Evolutionary conservation across 768 basidiomycete species (phyloP).

Genomic region (Trametes cingulata): DNA sequence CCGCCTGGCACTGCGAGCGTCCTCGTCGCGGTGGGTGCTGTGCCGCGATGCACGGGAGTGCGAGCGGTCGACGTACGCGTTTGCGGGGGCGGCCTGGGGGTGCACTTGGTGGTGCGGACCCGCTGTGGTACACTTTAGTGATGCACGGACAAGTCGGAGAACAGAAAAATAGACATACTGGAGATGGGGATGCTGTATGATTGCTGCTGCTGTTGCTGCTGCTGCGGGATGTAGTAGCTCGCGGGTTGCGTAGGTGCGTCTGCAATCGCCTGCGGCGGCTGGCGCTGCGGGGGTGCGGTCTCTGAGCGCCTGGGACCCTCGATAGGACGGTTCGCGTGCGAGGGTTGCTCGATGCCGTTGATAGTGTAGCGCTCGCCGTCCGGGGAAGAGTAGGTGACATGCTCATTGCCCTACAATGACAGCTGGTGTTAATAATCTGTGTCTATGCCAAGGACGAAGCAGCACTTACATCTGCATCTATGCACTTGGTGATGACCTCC

Average conservation of each 20-base stretch:
- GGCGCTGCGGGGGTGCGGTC: neutral
- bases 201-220: neutral
- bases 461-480: constrained; percentile 57
- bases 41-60: constrained; percentile 3
- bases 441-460: neutral
- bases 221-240: neutral
- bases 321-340: neutral
- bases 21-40: constrained; percentile 11
- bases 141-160: neutral
- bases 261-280: constrained; percentile 6
- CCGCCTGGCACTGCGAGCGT: constrained; percentile 4
- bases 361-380: constrained; percentile 69
- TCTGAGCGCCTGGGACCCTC: constrained; percentile 9
- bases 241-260: constrained; percentile 8
- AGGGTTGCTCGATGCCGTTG: constrained; percentile 58
- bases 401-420: constrained; percentile 66
- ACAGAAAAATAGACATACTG: neutral
- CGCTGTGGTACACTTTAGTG: neutral
- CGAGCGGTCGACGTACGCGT: neutral
- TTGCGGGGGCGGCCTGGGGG: neutral
- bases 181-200: constrained; percentile 13
- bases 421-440: constrained; percentile 4
- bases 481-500: constrained; percentile 52
- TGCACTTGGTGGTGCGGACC: neutral
- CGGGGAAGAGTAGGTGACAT: constrained; percentile 61